Percentiles rank a stretch among this genome's conserved stretches.
phyloP scores from a whole-genome alignment of 345 rosid species.

The Citrus medica region DNA sequence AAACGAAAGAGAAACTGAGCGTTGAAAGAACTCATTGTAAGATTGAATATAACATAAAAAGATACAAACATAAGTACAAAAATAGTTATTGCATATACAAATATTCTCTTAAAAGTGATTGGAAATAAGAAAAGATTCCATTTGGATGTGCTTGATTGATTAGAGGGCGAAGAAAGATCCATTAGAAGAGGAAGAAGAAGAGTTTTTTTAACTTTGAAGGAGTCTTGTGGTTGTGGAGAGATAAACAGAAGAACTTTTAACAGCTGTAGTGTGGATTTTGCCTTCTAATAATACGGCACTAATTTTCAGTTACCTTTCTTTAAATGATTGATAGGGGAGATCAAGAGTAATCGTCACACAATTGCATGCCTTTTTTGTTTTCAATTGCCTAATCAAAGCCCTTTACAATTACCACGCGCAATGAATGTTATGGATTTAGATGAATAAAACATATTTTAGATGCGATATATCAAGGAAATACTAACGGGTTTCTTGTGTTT shows the following conservation, averaged over 20 bases:
- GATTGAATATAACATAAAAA: slow-evolving; percentile 30
- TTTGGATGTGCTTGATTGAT: slow-evolving; percentile 11
- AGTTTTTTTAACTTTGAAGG: slow-evolving; percentile 9
- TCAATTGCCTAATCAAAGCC: background rate
- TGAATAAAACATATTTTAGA: too few species aligned
- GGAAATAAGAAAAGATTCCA: slow-evolving; percentile 17
- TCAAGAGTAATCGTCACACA: too few species aligned
- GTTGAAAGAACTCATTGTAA: slow-evolving; percentile 8
- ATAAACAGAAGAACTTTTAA: too few species aligned
- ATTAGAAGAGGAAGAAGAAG: slow-evolving; percentile 18
- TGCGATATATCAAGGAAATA: background rate
- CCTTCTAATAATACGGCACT: too few species aligned
- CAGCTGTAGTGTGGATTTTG: too few species aligned
- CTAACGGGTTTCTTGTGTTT: background rate
- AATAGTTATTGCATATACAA: slow-evolving; percentile 20
- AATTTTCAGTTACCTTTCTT: too few species aligned
- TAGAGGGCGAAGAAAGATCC: slow-evolving; percentile 28
- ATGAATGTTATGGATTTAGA: background rate
- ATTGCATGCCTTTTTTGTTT: too few species aligned
- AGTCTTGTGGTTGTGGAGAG: background rate
- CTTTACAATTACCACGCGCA: background rate
- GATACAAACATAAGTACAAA: slow-evolving; percentile 29
- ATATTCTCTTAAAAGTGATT: slow-evolving; percentile 33
- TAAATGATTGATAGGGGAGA: too few species aligned
- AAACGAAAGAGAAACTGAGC: slow-evolving; percentile 19